Evolutionary conservation across 805 yeast genomes (phyloP), one percentile per base, ranked within the genome.

Genomic region (Candida coquimbonensis): DNA sequence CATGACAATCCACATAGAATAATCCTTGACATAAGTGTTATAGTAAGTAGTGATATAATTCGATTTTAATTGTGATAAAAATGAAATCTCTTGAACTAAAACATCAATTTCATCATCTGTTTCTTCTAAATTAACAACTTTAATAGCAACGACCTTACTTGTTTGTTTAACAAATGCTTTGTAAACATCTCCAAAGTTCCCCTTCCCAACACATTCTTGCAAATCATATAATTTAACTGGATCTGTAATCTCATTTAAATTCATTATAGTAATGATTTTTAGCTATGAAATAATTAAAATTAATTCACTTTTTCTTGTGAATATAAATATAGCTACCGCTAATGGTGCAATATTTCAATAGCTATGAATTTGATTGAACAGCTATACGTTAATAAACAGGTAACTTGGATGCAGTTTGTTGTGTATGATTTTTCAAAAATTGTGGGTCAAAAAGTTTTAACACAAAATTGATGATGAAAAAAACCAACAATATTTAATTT

Each of bases 161-260:
- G 71, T 63, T 7, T 31, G 12, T 36, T 46, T 55, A 3, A 58
- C 61, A 17, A 48, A 39, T 5, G 88, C 93, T 55, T 72, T 77
- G 60, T 79, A 87, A 36, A 87, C 96, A 58, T 86, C 91, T 14
- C 96, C 96, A 68, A 87, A 87, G 53, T 84, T 84, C 0, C 96
- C 96, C 46, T 78, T 72, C 0, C 96, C 96, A 13, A 87, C 77
- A 56, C 89, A 81, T 44, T 77, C 74, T 24, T 70, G 56, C 26
- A 78, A 50, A 9, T 60, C 60, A 53, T 63, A 72, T 7, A 62
- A 14, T 44, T 52, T 45, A 29, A 68, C 38, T 44, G 67, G 64
- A 40, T 64, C 52, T 16, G 37, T 27, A 17, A 31, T 40, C 13
- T 16, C 7, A 9, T 43, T 49, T 42, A 34, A 45, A 12, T 33